Evolutionary conservation across 331 rosid genomes (phyloP), one percentile per base, ranked within the genome.

Genomic region (Malus hybrid): DNA sequence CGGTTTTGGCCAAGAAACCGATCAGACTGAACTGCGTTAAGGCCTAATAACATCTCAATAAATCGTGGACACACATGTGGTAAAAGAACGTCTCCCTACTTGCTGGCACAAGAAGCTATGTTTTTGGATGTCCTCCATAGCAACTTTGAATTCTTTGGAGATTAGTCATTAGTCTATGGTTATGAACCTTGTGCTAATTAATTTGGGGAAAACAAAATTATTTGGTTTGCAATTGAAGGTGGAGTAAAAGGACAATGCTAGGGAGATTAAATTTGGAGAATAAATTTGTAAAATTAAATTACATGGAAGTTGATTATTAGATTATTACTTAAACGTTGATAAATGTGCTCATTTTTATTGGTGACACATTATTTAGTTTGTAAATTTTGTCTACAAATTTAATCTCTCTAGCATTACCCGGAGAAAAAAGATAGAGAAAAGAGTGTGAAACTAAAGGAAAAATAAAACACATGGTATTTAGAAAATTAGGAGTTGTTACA

Each of bases 401-500:
- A 42, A 4, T 42, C 5, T 42, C 5, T 42, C 14, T 42, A 10
- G 14, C 48, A 42, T 42, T 42, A 42, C 48, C 4, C 0, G 0
- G 14, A 42, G 5, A 42, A 42, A 42, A 56, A 31, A 10, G 18
- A 20, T 10, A 52, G 28, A 66, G 55, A 66, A 69, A 76, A 64
- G 29, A 61, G 46, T 55, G 19, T 10, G 20, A 32, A 20, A 42
- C 48, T 42, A 42, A 3, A 42, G 48, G 16, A 20, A 36, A 13
- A 1, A 11, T 13, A 78, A 75, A 77, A 75, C 76, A 80, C 87
- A 78, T 79, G 66, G 86, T 79, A 88, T 83, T 90, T 78, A 75
- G 88, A 81, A 73, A 86, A 67, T 79, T 79, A 75, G 84, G 79
- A 77, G 73, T 71, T 76, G 83, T 86, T 85, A 83, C 91, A 87